Base-by-base conservation (phyloP, 2,329 filamentous ascomycete genomes). In the Eutypella sp. region DNA sequence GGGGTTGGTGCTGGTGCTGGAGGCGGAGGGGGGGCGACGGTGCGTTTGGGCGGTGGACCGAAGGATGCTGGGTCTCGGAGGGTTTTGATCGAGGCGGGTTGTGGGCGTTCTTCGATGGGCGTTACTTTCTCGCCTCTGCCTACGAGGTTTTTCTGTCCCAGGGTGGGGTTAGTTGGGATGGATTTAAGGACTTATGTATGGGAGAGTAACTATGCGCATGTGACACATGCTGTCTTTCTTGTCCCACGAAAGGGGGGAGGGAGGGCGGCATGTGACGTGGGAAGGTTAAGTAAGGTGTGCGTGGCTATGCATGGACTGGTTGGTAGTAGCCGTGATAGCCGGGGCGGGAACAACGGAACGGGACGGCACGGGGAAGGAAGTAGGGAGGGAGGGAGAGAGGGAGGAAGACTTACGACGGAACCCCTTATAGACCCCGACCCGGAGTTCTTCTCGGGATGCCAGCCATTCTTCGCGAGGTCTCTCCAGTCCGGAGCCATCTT, bases 31-130 rank as follows among this genome's bases (percentile, higher is more conserved):
- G 7, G 50, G 48, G 16, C 19, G 52, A 40, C 9, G 50, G 46
- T 13, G 54, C 79, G 85, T 57, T 81, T 91, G 1, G 90, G 90
- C 22, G 90, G 90, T 20, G 89, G 88, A 2, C 80, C 89, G 62
- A 95, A 96, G 15, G 81, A 78, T 1, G 79, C 65, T 1, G 89
- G 90, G 61, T 96, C 89, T 61, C 81, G 83, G 24, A 96, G 75
- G 3, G 80, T 74, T 8, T 81, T 74, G 37, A 95, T 69, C 2
- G 90, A 89, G 15, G 15, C 75, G 73, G 25, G 78, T 67, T 38
- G 68, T 64, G 53, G 73, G 71, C 45, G 65, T 55, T 19, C 56
- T 49, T 11, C 54, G 51, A 15, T 63, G 56, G 23, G 55, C 47
- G 2, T 39, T 19, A 20, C 13, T 13, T 51, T 41, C 18, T 67